phyloP scores from a whole-genome alignment of 148 eudicot species.

The Vaccinium darrowii region DNA sequence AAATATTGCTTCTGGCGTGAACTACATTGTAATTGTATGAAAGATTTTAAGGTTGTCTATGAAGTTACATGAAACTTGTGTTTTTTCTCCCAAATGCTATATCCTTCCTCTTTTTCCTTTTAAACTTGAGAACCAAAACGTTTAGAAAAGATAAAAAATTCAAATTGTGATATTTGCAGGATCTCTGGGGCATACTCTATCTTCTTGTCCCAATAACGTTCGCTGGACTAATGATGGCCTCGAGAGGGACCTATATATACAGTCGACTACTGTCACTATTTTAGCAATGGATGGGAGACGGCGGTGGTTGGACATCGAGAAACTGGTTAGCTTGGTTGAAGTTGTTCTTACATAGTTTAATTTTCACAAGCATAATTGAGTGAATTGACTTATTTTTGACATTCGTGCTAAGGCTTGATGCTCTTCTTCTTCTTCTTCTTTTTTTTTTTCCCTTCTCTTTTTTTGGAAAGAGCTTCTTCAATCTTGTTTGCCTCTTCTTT shows the following conservation, averaged over 20 bases:
- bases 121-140: background rate
- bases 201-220: slow-evolving; percentile 67
- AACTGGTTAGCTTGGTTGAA: slow-evolving; percentile 67
- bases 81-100: background rate
- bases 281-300: slow-evolving; percentile 97
- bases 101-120: background rate
- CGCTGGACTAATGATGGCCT: slow-evolving; percentile 78
- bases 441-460: too few species aligned
- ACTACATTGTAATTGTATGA: background rate
- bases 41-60: background rate
- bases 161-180: slow-evolving; percentile 41
- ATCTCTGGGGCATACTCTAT: slow-evolving; percentile 27
- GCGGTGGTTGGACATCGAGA: slow-evolving; percentile 93
- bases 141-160: background rate
- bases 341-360: slow-evolving; percentile 5
- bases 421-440: too few species aligned
- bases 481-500: background rate
- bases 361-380: background rate
- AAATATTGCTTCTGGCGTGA: background rate
- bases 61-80: background rate
- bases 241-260: slow-evolving; percentile 87
- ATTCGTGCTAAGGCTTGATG: too few species aligned
- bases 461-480: background rate
- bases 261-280: slow-evolving; percentile 69
- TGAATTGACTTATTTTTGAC: slow-evolving; percentile 2